phyloP scores from a whole-genome alignment of 2,329 filamentous ascomycete species.

The Paecilomyces dactylethromorphus region DNA sequence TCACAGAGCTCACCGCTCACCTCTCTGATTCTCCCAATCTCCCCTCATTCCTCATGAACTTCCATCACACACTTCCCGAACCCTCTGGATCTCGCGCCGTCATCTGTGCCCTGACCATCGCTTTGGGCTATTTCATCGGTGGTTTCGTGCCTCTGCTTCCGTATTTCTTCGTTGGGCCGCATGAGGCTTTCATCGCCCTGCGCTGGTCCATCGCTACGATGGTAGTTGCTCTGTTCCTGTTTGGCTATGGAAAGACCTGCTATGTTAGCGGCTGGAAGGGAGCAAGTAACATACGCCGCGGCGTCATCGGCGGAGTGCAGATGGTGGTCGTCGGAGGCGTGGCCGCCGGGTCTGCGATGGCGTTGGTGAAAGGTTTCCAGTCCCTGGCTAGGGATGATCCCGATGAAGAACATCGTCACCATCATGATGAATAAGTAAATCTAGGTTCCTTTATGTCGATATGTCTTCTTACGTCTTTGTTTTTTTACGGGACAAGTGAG shows the following conservation, averaged over 20 bases:
- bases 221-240: constrained; percentile 42
- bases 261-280: constrained; percentile 33
- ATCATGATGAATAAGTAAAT: background rate
- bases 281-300: constrained; percentile 24
- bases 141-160: constrained; percentile 46
- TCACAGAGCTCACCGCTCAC: constrained; percentile 28
- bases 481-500: background rate
- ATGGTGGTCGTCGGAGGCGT: constrained; percentile 35
- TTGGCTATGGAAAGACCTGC: constrained; percentile 46
- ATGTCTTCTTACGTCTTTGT: background rate
- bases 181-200: constrained; percentile 76
- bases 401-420: constrained; percentile 1
- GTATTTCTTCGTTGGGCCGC: constrained; percentile 58
- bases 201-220: constrained; percentile 49
- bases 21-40: constrained; percentile 30
- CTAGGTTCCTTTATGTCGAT: background rate
- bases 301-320: constrained; percentile 28
- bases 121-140: constrained; percentile 35
- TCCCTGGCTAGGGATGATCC: constrained; percentile 16
- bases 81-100: constrained; percentile 31
- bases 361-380: constrained; percentile 32
- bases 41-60: constrained; percentile 35
- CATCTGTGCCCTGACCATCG: constrained; percentile 33
- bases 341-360: constrained; percentile 35
- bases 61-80: constrained; percentile 34